phyloP scores from a whole-genome alignment of 768 basidiomycete species.

The Paxillus ammoniavirescens region DNA sequence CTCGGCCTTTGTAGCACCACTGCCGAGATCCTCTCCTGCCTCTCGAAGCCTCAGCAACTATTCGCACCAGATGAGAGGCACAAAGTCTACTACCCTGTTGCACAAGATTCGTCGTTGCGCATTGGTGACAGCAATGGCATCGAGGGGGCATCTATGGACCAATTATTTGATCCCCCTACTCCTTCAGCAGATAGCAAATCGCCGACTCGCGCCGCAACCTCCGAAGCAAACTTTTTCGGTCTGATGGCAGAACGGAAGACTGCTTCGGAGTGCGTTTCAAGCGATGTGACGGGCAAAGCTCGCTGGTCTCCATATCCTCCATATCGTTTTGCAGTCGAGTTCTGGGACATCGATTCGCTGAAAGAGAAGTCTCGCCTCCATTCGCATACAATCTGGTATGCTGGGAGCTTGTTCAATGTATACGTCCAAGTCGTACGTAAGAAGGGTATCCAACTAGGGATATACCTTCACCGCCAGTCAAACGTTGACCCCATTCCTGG shows the following conservation, averaged over 20 bases:
- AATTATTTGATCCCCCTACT: conserved; percentile 52
- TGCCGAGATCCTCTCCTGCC: conserved; percentile 44
- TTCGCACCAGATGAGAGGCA: conserved; percentile 19
- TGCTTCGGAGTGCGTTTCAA: conserved; percentile 40
- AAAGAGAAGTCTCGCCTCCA: conserved; percentile 84
- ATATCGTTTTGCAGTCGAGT: conserved; percentile 84
- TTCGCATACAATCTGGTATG: conserved; percentile 87
- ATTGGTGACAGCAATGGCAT: conserved; percentile 67
- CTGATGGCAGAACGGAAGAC: conserved; percentile 47
- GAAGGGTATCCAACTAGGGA: conserved; percentile 78
- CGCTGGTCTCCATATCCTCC: conserved; percentile 77
- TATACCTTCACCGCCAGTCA: conserved; percentile 87
- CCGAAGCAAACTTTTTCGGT: conserved; percentile 65
- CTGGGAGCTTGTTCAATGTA: conserved; percentile 83
- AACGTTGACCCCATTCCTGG: conserved; percentile 77
- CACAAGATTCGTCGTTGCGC: conserved; percentile 66
- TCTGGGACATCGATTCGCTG: conserved; percentile 80
- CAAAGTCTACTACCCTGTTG: conserved; percentile 60
- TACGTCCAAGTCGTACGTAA: conserved; percentile 88
- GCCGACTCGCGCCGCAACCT: conserved; percentile 26
- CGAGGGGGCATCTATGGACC: conserved; percentile 62
- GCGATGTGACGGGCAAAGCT: conserved; percentile 42
- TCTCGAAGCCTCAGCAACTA: conserved; percentile 20
- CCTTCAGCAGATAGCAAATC: conserved; percentile 21
- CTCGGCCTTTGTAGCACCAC: conserved; percentile 61